phyloP scores from a whole-genome alignment of 1,284 basidiomycete genomes.

The Microbotryum scabiosae region DNA sequence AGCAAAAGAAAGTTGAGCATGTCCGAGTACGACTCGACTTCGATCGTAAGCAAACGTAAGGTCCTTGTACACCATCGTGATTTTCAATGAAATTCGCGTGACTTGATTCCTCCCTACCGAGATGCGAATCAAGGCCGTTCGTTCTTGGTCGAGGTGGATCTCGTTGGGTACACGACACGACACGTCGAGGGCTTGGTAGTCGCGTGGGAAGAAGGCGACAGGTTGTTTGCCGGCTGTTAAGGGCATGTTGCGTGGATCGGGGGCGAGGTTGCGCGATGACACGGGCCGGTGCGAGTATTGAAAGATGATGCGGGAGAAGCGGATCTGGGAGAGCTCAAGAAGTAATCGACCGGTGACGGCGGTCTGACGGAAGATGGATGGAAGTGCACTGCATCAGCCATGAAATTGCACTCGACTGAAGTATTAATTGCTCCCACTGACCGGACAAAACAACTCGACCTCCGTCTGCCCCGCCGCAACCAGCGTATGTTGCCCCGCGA shows the following conservation, averaged over 20 bases:
- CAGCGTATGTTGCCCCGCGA: constrained; percentile 41
- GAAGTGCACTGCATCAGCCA: not conserved
- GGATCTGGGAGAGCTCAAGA: constrained; percentile 37
- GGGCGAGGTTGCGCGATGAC: constrained; percentile 29
- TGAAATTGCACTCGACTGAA: no score
- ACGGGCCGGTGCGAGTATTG: constrained; percentile 35
- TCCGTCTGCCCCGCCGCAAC: constrained; percentile 50
- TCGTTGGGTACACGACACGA: constrained; percentile 9
- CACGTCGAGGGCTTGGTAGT: constrained; percentile 54
- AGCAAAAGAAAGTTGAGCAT: constrained; percentile 34
- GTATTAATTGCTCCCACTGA: constrained; percentile 42
- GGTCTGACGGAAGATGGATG: constrained; percentile 45
- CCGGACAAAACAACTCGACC: constrained; percentile 57
- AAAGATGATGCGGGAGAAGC: constrained; percentile 37
- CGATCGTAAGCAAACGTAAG: constrained; percentile 44
- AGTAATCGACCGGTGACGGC: constrained; percentile 50
- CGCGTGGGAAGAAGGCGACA: constrained; percentile 48
- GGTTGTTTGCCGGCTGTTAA: constrained; percentile 2
- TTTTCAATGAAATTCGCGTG: constrained; percentile 48
- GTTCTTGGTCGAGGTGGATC: constrained; percentile 57
- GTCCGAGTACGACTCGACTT: not conserved
- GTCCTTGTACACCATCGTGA: constrained; percentile 48
- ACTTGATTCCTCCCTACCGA: constrained; percentile 59
- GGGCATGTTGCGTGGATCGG: constrained; percentile 45
- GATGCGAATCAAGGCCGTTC: constrained; percentile 51